Conservation (phyloP, 2,329 filamentous ascomycete genomes). For the Cladosporium colombiae region DNA sequence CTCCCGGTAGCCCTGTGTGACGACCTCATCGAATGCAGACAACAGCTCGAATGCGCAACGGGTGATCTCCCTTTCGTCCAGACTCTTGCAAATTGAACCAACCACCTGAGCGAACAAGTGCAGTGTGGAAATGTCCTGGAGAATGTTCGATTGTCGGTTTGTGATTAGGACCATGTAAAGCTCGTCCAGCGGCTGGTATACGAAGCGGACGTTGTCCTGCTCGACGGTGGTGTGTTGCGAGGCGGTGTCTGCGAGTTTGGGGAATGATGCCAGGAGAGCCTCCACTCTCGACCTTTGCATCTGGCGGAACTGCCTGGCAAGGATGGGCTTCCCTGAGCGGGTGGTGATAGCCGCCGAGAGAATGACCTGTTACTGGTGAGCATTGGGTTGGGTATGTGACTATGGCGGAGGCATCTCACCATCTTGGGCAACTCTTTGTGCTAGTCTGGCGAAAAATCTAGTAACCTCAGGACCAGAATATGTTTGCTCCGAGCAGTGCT, state of each 20-base stretch:
- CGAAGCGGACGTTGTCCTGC: constrained; percentile 98
- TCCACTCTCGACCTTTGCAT: constrained; percentile 97
- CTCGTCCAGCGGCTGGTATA: constrained; percentile 98
- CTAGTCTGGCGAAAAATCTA: neutral
- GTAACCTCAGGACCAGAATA: neutral
- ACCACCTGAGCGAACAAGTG: constrained; percentile 98
- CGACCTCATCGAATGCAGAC: constrained; percentile 94
- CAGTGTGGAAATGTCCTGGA: constrained; percentile 97
- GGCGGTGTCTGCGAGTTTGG: constrained; percentile 92
- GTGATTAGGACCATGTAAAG: constrained; percentile 99
- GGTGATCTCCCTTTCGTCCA: constrained; percentile 93
- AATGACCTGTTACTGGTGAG: constrained; percentile 68
- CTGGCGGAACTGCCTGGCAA: constrained; percentile 96
- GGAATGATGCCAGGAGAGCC: constrained; percentile 93
- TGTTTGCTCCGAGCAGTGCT: neutral
- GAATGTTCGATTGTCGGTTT: constrained; percentile 98
- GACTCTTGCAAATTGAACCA: constrained; percentile 89
- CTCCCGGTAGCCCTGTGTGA: constrained; percentile 92
- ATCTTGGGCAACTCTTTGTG: constrained; percentile 14
- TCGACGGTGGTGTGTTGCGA: constrained; percentile 98
- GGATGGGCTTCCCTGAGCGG: constrained; percentile 94
- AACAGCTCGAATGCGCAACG: constrained; percentile 95
- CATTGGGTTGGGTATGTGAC: constrained; percentile 9
- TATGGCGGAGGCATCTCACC: constrained; percentile 5
- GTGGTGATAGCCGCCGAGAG: constrained; percentile 99